Evolutionary conservation across 2,329 filamentous ascomycete species (phyloP), one percentile per base, ranked within the genome.

Genomic region (Colletotrichum echinochloae): DNA sequence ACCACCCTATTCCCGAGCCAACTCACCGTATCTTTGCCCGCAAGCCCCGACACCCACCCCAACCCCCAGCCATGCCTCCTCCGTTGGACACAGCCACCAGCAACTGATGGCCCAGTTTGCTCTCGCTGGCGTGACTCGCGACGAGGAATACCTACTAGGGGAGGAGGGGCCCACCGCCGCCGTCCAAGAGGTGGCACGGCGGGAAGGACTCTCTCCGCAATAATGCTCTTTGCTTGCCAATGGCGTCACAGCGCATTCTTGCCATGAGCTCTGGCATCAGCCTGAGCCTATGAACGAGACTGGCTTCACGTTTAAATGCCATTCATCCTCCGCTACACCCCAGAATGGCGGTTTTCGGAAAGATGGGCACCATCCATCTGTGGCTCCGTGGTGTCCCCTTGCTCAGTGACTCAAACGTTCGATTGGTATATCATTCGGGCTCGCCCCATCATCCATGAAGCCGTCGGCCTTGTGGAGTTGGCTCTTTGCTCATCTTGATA

Each of bases 331-430:
- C 52, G 62, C 68, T 52, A 63, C 55, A 68, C 69, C 62, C 71
- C 65, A 23, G 30, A 70, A 75, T 67, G 68, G 72, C 70, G 66
- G 37, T 26, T 72, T 74, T 66, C 72, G 68, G 73, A 74, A 74
- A 74, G 74, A 75, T 73, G 74, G 74, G 73, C 74, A 75, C 74
- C 74, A 75, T 75, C 46, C 62, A 70, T 55, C 64, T 64, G 63
- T 74, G 66, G 64, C 74, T 75, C 74, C 72, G 72, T 73, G 73
- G 74, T 75, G 74, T 75, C 73, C 74, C 74, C 74, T 75, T 74
- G 74, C 71, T 56, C 65, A 65, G 69, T 71, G 69, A 69, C 69
- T 65, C 69, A 64, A 71, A 37, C 55, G 14, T 5, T 56, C 69
- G 35, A 60, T 28, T 70, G 63, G 66, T 70, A 70, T 70, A 71